These are phyloP conservation scores for Macrocybe gigantea DNA, from an alignment of 768 basidiomycete genomes.

Conservation along the genomic window DNA sequence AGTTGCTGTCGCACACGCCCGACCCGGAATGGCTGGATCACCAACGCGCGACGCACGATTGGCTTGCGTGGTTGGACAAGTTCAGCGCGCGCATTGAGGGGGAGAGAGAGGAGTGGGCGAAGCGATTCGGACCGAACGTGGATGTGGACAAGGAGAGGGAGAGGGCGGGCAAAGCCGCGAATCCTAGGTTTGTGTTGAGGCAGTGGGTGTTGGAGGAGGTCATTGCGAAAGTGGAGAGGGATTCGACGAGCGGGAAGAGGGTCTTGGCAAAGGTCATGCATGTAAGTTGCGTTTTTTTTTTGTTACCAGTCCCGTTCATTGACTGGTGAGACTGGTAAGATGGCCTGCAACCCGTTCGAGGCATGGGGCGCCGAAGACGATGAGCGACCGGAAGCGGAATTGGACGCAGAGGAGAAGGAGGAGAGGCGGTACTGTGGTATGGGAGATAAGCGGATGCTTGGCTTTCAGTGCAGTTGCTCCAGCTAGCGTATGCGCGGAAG, in stretches of 20 bases:
- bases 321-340: slow-evolving; percentile 34
- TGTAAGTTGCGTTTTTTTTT: slow-evolving; percentile 37
- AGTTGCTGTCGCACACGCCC: slow-evolving; percentile 41
- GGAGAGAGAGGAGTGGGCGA: slow-evolving; percentile 46
- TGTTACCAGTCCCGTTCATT: background rate
- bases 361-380: slow-evolving; percentile 78
- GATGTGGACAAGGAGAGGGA: slow-evolving; percentile 43
- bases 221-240: slow-evolving; percentile 68
- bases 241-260: slow-evolving; percentile 55
- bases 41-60: slow-evolving; percentile 41
- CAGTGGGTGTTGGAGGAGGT: slow-evolving; percentile 97
- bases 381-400: slow-evolving; percentile 31
- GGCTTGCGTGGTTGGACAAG: slow-evolving; percentile 56
- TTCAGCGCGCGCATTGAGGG: slow-evolving; percentile 55
- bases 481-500: slow-evolving; percentile 37
- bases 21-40: slow-evolving; percentile 39
- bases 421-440: slow-evolving; percentile 75
- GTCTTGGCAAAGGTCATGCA: slow-evolving; percentile 78
- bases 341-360: slow-evolving; percentile 84
- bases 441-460: slow-evolving; percentile 70
- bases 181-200: slow-evolving; percentile 88
- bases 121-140: slow-evolving; percentile 2
- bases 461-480: slow-evolving; percentile 93
- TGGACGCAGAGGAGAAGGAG: slow-evolving; percentile 57
- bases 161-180: slow-evolving; percentile 49